Base-by-base conservation (phyloP, 2,329 filamentous ascomycete species). In the Aotearoamyces nothofagi region DNA sequence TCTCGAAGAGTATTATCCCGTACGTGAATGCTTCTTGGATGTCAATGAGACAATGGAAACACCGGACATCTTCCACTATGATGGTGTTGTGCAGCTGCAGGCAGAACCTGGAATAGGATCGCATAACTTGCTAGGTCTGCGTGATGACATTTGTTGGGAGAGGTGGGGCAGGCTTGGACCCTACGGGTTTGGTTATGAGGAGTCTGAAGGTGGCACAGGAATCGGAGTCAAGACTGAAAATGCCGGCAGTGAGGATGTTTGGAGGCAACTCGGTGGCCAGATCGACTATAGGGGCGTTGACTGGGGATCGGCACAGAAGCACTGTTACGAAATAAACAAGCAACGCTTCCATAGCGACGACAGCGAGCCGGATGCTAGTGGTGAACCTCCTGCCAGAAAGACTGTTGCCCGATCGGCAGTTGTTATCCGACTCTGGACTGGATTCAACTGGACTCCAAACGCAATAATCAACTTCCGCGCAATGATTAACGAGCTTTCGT, bases 111-210 rank as follows among this genome's bases (percentile, higher is more conserved):
- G 75, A 2, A 67, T 90, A 41, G 84, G 84, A 3, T 86, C 79
- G 0, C 76, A 90, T 46, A 62, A 71, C 9, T 50, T 83, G 25
- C 55, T 93, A 4, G 83, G 80, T 0, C 52, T 92, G 22, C 62
- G 74, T 13, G 66, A 83, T 35, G 77, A 90, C 42, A 60, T 92
- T 9, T 93, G 84, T 54, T 92, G 92, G 48, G 84, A 93, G 45
- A 69, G 84, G 5, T 92, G 83, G 46, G 80, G 82, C 11, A 69
- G 84, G 26, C 69, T 87, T 20, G 84, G 82, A 0, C 78, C 83
- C 0, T 93, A 93, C 45, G 84, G 84, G 0, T 58, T 84, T 22
- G 84, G 84, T n/a, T 92, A 92, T 52, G 70, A 67, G 42, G 63
- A 67, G 34, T 67, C 71, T 31, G 67, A 70, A 37, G 84, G 84